phyloP scores from a whole-genome alignment of 1,139 yeast genomes.

The Suhomyces bolitotheri region DNA sequence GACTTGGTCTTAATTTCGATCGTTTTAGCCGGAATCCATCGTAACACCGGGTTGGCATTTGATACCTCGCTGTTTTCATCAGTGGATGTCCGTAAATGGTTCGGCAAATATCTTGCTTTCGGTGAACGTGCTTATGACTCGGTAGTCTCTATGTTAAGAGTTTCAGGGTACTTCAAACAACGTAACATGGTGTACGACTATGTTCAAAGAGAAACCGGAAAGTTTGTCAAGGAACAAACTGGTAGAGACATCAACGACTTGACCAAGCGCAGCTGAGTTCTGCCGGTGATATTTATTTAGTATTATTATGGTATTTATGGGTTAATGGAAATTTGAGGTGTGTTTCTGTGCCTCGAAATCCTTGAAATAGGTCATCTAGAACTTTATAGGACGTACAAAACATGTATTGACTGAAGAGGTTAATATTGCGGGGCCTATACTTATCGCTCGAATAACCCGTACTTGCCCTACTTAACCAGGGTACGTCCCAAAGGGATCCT shows the following conservation, averaged over 20 bases:
- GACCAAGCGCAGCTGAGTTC: too few relatives aligned
- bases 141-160: constrained; percentile 37
- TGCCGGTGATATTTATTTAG: too few relatives aligned
- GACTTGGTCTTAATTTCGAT: constrained; percentile 63
- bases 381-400: neutral
- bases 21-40: constrained; percentile 63
- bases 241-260: constrained; percentile 32
- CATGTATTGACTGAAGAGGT: too few relatives aligned
- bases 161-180: constrained; percentile 49
- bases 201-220: constrained; percentile 34
- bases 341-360: too few relatives aligned
- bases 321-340: too few relatives aligned
- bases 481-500: too few relatives aligned
- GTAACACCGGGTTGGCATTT: constrained; percentile 60
- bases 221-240: constrained; percentile 36
- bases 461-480: too few relatives aligned
- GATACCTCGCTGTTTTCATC: constrained; percentile 48
- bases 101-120: constrained; percentile 52
- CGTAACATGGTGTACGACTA: constrained; percentile 40
- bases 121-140: constrained; percentile 57
- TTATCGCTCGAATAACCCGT: too few relatives aligned
- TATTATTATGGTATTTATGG: too few relatives aligned
- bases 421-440: too few relatives aligned
- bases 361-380: too few relatives aligned
- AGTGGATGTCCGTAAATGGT: constrained; percentile 54